Conservation (phyloP, 768 basidiomycete species). For the Tylopilus sp. region DNA sequence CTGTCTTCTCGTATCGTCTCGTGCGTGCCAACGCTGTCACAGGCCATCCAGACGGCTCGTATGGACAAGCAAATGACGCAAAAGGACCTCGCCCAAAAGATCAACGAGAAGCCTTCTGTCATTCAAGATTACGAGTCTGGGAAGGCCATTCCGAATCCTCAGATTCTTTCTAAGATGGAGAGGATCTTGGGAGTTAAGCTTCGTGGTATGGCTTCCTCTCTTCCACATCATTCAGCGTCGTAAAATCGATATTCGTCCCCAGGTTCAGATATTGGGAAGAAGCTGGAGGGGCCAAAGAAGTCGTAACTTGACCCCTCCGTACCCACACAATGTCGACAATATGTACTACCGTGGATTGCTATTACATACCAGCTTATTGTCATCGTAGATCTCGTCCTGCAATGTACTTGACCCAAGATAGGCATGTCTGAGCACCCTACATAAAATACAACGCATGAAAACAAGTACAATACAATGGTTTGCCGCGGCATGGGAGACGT, state of each 20-base stretch:
- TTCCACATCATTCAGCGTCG: neutral
- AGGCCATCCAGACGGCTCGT: slow-evolving; percentile 84
- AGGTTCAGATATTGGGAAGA: slow-evolving; percentile 85
- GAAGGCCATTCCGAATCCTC: slow-evolving; percentile 81
- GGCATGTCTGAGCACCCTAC: slow-evolving; percentile 2
- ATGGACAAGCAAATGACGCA: slow-evolving; percentile 78
- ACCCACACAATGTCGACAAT: slow-evolving; percentile 30
- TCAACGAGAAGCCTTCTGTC: slow-evolving; percentile 89
- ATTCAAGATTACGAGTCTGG: slow-evolving; percentile 89
- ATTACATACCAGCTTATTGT: slow-evolving; percentile 17
- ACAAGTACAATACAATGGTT: neutral
- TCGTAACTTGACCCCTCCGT: slow-evolving; percentile 47
- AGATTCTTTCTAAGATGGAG: slow-evolving; percentile 88
- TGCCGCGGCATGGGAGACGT: neutral
- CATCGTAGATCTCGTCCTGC: slow-evolving; percentile 21
- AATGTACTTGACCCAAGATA: slow-evolving; percentile 21
- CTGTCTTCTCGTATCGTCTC: neutral
- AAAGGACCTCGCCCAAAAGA: slow-evolving; percentile 88
- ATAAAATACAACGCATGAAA: slow-evolving; percentile 4
- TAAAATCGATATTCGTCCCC: slow-evolving; percentile 5
- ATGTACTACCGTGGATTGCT: slow-evolving; percentile 18
- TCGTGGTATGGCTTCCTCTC: slow-evolving; percentile 59
- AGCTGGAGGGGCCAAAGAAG: slow-evolving; percentile 76
- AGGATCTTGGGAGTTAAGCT: slow-evolving; percentile 82
- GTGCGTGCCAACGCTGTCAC: slow-evolving; percentile 15